These are phyloP conservation scores for Iberis amara DNA, from an alignment of 441 rosid species.

Conservation along the genomic window DNA sequence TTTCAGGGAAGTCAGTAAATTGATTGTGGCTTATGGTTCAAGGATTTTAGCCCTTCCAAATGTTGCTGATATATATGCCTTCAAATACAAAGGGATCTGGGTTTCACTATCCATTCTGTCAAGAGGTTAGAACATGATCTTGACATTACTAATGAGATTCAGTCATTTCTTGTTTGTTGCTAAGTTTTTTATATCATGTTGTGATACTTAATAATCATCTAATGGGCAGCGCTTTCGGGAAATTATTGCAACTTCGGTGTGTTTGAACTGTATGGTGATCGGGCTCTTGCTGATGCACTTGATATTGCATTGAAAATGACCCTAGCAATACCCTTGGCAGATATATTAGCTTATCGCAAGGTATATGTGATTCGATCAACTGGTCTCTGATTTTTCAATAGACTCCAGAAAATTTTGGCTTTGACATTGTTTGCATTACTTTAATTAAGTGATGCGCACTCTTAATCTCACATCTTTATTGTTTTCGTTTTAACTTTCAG, in stretches of 20 bases:
- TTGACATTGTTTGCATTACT: background rate
- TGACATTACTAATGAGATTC: constrained; percentile 10
- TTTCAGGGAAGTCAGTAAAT: constrained; percentile 98
- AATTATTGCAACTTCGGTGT: constrained; percentile 97
- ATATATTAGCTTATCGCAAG: constrained; percentile 86
- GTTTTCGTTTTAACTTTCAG: constrained; percentile 44
- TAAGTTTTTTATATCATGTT: constrained; percentile 3
- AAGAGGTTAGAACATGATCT: constrained; percentile 57
- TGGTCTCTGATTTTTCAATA: too few relatives aligned
- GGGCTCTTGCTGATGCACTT: constrained; percentile 94
- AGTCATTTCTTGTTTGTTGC: background rate
- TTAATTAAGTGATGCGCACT: background rate
- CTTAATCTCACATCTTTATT: constrained; percentile 8
- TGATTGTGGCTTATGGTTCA: constrained; percentile 92
- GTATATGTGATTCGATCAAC: too few relatives aligned
- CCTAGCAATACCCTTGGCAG: constrained; percentile 86
- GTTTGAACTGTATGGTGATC: constrained; percentile 98
- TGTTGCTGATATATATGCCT: constrained; percentile 88
- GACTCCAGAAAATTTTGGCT: too few relatives aligned
- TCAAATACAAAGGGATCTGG: constrained; percentile 98
- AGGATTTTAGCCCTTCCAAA: constrained; percentile 91
- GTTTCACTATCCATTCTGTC: constrained; percentile 82
- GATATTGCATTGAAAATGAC: constrained; percentile 87
- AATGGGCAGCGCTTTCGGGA: constrained; percentile 85
- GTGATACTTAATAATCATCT: constrained; percentile 8